A percentile compares a stretch with the other conserved stretches of the same genome.
Evolutionary conservation across 2,329 filamentous ascomycete genomes (phyloP).

Genomic region (Ceratocystis destructans): DNA sequence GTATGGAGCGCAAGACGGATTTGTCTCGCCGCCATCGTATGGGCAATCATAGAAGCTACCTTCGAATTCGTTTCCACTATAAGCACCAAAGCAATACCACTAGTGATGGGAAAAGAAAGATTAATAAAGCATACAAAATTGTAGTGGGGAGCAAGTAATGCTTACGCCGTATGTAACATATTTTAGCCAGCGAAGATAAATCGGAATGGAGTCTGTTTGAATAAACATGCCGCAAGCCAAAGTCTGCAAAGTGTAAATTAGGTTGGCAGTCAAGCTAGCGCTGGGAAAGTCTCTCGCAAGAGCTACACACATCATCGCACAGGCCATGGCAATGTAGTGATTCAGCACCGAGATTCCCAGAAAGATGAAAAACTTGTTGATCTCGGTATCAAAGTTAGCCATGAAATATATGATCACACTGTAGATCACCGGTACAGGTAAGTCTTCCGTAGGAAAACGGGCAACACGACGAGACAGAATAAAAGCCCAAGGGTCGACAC

Average conservation of each 20-base stretch:
- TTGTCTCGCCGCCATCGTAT: constrained; percentile 41
- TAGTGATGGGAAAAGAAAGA: constrained; percentile 24
- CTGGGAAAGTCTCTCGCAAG: constrained; percentile 53
- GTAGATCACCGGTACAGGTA: constrained; percentile 59
- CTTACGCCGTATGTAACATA: constrained; percentile 47
- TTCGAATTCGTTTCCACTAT: constrained; percentile 59
- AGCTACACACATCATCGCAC: constrained; percentile 54
- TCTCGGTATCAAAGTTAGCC: constrained; percentile 54
- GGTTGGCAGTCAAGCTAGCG: constrained; percentile 57
- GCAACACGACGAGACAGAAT: constrained; percentile 56
- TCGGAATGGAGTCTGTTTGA: constrained; percentile 55
- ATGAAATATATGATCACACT: constrained; percentile 65
- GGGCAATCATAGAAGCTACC: constrained; percentile 63
- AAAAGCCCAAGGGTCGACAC: constrained; percentile 55
- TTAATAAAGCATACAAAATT: not conserved
- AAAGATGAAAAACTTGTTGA: constrained; percentile 55
- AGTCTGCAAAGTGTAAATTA: constrained; percentile 58
- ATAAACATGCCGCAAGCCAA: constrained; percentile 68
- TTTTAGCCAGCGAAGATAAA: constrained; percentile 69
- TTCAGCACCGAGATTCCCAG: constrained; percentile 53
- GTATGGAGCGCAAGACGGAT: constrained; percentile 55
- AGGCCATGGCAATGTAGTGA: constrained; percentile 61
- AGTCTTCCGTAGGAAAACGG: constrained; percentile 54
- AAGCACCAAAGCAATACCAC: constrained; percentile 59
- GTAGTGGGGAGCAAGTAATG: constrained; percentile 2